These are phyloP conservation scores for Gossypioides kirkii DNA, from an alignment of 345 rosid genomes.

Conservation along the genomic window DNA sequence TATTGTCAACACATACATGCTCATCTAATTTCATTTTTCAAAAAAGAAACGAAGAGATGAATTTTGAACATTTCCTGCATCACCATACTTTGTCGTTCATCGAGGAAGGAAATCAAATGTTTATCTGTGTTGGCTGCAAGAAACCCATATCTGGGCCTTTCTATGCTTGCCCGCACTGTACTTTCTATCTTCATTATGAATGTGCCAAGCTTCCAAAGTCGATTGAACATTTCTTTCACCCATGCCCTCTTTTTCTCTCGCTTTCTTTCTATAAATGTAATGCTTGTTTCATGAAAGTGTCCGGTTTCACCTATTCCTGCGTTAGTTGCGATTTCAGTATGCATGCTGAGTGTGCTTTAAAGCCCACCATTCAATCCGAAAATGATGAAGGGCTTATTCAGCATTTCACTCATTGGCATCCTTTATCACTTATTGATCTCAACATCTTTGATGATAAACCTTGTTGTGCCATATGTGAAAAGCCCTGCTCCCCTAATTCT, in stretches of 20 bases:
- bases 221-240: conserved; percentile 7
- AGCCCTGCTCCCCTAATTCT: background rate
- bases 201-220: background rate
- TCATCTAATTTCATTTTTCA: background rate
- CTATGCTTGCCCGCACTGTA: background rate
- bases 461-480: conserved; percentile 10
- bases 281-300: background rate
- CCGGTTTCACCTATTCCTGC: background rate
- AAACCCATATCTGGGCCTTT: background rate
- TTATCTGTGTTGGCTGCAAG: background rate
- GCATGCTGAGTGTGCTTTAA: background rate
- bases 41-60: background rate
- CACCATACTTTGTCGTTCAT: background rate
- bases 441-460: background rate
- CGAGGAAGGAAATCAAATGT: background rate
- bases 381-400: background rate
- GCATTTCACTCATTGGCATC: conserved; percentile 15
- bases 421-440: background rate
- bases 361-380: background rate
- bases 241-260: background rate
- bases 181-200: conserved; percentile 2
- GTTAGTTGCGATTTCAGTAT: background rate
- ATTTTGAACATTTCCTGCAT: background rate
- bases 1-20: background rate
- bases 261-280: background rate